phyloP scores from a whole-genome alignment of 768 basidiomycete genomes.

The Gyrodon lividus region DNA sequence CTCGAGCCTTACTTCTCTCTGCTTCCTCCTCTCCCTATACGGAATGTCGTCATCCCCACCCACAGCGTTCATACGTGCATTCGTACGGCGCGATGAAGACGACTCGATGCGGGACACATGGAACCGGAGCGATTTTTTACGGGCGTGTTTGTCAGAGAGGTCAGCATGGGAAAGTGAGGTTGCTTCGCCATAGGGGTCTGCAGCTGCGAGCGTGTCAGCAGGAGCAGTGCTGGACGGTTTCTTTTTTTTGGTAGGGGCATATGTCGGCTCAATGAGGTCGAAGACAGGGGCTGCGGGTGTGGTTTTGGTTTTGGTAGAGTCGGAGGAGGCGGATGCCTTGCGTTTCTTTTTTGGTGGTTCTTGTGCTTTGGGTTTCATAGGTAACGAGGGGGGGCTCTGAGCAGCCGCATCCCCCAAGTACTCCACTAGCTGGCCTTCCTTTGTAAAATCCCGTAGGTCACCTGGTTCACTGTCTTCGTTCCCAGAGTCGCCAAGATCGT shows the following conservation, averaged over 20 bases:
- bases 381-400: background rate
- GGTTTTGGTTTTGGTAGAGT: constrained; percentile 15
- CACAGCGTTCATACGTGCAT: constrained; percentile 64
- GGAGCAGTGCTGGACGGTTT: constrained; percentile 17
- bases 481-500: constrained; percentile 27
- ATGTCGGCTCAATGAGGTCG: constrained; percentile 81
- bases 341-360: constrained; percentile 61
- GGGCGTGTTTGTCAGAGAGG: constrained; percentile 77
- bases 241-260: constrained; percentile 13
- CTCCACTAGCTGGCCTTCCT: constrained; percentile 47
- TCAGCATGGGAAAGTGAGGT: constrained; percentile 68
- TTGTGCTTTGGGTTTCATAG: constrained; percentile 2
- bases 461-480: constrained; percentile 38
- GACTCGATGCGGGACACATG: constrained; percentile 91
- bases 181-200: constrained; percentile 68
- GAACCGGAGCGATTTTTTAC: constrained; percentile 84
- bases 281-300: constrained; percentile 42
- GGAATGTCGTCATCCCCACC: constrained; percentile 97
- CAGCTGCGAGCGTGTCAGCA: constrained; percentile 7
- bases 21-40: constrained; percentile 72
- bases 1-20: constrained; percentile 53
- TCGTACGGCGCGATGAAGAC: constrained; percentile 69
- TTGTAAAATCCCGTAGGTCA: constrained; percentile 43
- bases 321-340: constrained; percentile 37
- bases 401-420: constrained; percentile 53